Evolutionary conservation across 768 basidiomycete species (phyloP), one percentile per base, ranked within the genome.

Genomic region (Lanmaoa pseudosensibilis): DNA sequence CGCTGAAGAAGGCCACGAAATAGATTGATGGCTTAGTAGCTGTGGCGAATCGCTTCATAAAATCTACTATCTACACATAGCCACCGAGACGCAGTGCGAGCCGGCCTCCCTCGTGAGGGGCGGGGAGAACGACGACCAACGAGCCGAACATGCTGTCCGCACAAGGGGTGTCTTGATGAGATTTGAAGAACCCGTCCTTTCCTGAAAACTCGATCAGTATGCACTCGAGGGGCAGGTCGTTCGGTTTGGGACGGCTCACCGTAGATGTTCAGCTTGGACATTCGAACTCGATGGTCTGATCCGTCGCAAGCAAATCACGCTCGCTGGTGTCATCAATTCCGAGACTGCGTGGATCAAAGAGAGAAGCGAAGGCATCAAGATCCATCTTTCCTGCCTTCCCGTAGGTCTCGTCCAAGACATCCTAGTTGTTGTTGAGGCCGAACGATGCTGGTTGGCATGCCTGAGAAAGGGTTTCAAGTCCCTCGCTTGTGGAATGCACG

Each of bases 321-420:
- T 65, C 50, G 13, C 71, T 44, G 8, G 73, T 57, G 2, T 52
- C 47, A 13, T 61, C 60, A 40, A 75, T 59, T 13, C 75, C 25
- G 2, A 78, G 50, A 7, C 73, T 11, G 54, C 55, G 13, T 18
- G 69, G 58, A 38, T 73, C 67, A 46, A 80, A 68, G 2, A 64
- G 70, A 2, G 69, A 65, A 0, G 72, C 46, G 56, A 83, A 83
- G 12, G 68, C 47, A 2, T 56, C 43, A 0, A 54, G 23, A 39
- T 79, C 77, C 61, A 83, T 61, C 65, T 81, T 81, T 0, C 77
- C 75, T 0, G 79, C 79, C 57, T 77, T 80, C 19, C 79, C 70
- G 56, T 80, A 81, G 0, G 73, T 65, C 46, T 78, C 76, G 57
- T 81, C 80, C 4, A 75, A 57, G 0, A 79, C 73, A 32, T 78